Percentiles rank a stretch among this genome's conserved stretches.
Conservation (phyloP, 169 alveolate species). For the Plasmodium inui region DNA sequence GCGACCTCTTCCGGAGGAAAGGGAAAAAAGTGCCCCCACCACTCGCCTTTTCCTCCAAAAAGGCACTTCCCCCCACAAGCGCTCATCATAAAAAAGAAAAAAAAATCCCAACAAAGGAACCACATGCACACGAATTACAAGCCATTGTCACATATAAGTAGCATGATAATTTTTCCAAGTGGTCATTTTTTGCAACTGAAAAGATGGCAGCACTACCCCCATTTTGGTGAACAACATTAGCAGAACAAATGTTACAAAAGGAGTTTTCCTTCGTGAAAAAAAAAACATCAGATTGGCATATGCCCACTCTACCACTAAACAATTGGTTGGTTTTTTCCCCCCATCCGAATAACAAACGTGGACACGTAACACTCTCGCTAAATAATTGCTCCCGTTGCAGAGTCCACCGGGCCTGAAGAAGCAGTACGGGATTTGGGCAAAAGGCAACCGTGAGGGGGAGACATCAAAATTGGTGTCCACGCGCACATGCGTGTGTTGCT, state of each 20-base stretch:
- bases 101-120: neutral
- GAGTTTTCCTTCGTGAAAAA: neutral
- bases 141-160: neutral
- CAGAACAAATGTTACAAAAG: neutral
- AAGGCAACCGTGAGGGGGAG: neutral
- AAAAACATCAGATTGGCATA: neutral
- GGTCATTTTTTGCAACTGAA: neutral
- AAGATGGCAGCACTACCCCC: neutral
- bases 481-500: neutral
- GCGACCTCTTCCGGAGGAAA: neutral
- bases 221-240: neutral
- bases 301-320: neutral
- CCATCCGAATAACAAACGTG: neutral
- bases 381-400: constrained; percentile 44
- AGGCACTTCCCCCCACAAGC: neutral
- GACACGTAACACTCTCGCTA: neutral
- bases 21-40: neutral
- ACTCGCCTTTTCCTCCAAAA: neutral
- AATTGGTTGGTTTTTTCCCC: neutral
- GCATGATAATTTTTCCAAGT: neutral
- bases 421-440: neutral
- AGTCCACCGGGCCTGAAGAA: constrained; percentile 48
- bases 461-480: neutral
- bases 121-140: neutral
- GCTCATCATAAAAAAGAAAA: neutral